Evolutionary conservation across 2,329 filamentous ascomycete species (phyloP).

Genomic region (Fusarium drepaniforme): DNA sequence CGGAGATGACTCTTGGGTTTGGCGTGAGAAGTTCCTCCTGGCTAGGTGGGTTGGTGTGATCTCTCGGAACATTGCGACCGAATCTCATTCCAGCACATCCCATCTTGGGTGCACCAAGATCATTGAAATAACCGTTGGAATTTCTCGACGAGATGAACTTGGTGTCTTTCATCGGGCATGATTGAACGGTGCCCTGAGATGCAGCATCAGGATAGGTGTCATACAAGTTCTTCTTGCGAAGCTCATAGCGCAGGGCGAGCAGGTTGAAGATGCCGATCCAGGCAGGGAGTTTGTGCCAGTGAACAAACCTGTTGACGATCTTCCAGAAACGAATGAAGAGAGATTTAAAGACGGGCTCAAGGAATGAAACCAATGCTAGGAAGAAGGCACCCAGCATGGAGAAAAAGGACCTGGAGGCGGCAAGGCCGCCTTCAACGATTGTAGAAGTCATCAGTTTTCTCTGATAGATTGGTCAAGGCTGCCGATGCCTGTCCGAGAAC

Average conservation of each 20-base stretch:
- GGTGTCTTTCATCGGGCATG: conserved; percentile 23
- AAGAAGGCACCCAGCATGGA: background rate
- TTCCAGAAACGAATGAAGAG: conserved; percentile 27
- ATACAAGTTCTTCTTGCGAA: conserved; percentile 22
- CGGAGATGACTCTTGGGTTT: conserved; percentile 8
- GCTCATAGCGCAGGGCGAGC: conserved; percentile 28
- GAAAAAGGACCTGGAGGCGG: background rate
- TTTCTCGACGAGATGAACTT: conserved; percentile 15
- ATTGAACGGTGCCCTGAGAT: conserved; percentile 3
- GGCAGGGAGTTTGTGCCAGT: conserved; percentile 26
- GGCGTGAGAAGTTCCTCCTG: conserved; percentile 16
- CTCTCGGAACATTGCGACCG: conserved; percentile 22
- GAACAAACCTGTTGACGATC: conserved; percentile 2
- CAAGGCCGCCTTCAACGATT: background rate
- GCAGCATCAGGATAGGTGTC: conserved; percentile 18
- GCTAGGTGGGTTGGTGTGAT: conserved; percentile 1
- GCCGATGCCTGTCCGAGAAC: background rate
- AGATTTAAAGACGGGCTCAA: background rate
- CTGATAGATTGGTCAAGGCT: background rate
- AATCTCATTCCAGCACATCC: conserved; percentile 25
- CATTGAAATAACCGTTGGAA: conserved; percentile 21
- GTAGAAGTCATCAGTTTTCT: conserved; percentile 1
- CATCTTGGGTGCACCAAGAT: conserved; percentile 22
- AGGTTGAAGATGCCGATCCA: conserved; percentile 29
- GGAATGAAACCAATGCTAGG: background rate